A percentile compares a stretch with the other conserved stretches of the same genome.
phyloP scores from a whole-genome alignment of 305 asterid species.

The Ajuga reptans region DNA sequence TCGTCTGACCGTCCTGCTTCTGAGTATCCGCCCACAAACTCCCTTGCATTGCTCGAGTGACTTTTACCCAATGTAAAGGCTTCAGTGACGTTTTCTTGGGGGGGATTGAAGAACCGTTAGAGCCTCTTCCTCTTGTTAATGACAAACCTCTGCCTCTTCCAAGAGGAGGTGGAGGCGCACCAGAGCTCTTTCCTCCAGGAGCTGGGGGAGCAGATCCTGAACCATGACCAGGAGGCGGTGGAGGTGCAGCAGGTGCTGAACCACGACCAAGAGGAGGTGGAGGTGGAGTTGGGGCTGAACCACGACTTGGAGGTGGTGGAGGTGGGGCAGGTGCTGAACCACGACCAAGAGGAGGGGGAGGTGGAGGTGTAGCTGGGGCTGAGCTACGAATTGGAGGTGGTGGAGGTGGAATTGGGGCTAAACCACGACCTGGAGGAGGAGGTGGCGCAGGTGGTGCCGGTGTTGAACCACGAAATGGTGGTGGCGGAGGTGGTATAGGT shows the following conservation, averaged over 20 bases:
- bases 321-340: slow-evolving; percentile 15
- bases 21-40: slow-evolving; percentile 95
- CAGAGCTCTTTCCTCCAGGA: slow-evolving; percentile 55
- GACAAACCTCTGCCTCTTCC: slow-evolving; percentile 65
- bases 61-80: slow-evolving; percentile 97
- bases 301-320: slow-evolving; percentile 18
- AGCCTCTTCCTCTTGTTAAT: slow-evolving; percentile 53
- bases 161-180: slow-evolving; percentile 63
- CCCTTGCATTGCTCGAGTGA: slow-evolving; percentile 90
- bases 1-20: slow-evolving; percentile 66
- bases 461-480: slow-evolving; percentile 27
- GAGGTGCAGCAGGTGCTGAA: slow-evolving; percentile 31
- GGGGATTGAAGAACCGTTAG: slow-evolving; percentile 62
- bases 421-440: slow-evolving; percentile 18
- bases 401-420: slow-evolving; percentile 25
- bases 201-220: slow-evolving; percentile 50
- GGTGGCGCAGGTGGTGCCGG: slow-evolving; percentile 42
- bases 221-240: slow-evolving; percentile 47
- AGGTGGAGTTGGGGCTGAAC: slow-evolving; percentile 7
- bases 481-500: slow-evolving; percentile 31
- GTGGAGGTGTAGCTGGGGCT: slow-evolving; percentile 26
- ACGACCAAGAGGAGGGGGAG: slow-evolving; percentile 17
- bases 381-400: slow-evolving; percentile 25
- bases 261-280: slow-evolving; percentile 6
- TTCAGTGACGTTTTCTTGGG: slow-evolving; percentile 75